phyloP scores from a whole-genome alignment of 164 flowering plant species.

The Chimonanthus praecox region DNA sequence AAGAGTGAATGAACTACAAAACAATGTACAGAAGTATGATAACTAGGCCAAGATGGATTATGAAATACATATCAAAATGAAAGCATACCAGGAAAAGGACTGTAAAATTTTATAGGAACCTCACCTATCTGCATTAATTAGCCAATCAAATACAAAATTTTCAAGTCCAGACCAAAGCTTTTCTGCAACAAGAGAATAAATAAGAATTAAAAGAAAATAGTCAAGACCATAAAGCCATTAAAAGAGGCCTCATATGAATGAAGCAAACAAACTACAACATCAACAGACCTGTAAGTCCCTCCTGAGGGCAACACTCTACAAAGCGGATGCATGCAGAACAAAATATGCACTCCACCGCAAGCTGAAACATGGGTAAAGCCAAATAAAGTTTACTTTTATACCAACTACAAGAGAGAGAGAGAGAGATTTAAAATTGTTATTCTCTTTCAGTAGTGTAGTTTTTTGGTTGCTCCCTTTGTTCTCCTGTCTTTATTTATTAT shows the following conservation, averaged over 20 bases:
- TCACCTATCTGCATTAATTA: constrained; percentile 97
- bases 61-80: not conserved
- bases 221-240: not conserved
- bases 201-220: not conserved
- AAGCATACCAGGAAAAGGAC: not conserved
- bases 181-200: constrained; percentile 45
- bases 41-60: not conserved
- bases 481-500: no score
- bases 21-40: not conserved
- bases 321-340: constrained; percentile 98
- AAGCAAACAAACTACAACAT: not conserved
- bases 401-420: not conserved
- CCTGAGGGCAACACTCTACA: constrained; percentile 98
- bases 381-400: not conserved
- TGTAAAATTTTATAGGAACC: not conserved
- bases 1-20: not conserved
- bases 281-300: constrained; percentile 84
- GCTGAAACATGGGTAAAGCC: constrained; percentile 35
- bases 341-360: constrained; percentile 99
- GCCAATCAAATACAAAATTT: constrained; percentile 97
- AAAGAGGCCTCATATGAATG: constrained; percentile 3
- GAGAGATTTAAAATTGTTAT: not conserved
- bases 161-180: constrained; percentile 98
- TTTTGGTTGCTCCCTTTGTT: no score
- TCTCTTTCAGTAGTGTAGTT: no score